A percentile compares a stretch with the other conserved stretches of the same genome.
phyloP scores from a whole-genome alignment of 2,329 filamentous ascomycete genomes.

The Talaromyces amestolkiae region DNA sequence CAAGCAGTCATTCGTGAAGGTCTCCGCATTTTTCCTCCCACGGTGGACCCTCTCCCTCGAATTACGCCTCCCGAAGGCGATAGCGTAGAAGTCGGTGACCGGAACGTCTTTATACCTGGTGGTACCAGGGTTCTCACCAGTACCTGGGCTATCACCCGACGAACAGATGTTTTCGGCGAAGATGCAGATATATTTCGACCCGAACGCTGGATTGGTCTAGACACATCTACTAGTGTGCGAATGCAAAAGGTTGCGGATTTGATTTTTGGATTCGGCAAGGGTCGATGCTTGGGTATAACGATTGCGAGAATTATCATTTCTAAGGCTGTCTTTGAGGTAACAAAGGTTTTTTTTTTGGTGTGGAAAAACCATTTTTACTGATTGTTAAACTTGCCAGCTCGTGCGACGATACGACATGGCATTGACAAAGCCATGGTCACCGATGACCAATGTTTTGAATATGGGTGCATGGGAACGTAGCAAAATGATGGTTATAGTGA shows the following conservation, averaged over 20 bases:
- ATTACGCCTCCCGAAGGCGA: neutral
- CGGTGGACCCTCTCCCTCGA: neutral
- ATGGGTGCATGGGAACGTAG: neutral
- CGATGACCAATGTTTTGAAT: neutral
- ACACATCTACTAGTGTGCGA: neutral
- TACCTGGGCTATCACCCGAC: slow-evolving; percentile 43
- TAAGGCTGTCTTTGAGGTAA: neutral
- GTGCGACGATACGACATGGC: neutral
- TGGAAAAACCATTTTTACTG: neutral
- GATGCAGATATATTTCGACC: slow-evolving; percentile 29
- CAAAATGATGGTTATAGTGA: neutral
- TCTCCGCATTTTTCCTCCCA: neutral
- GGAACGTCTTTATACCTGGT: neutral
- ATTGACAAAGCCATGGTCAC: neutral
- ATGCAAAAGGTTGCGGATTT: neutral
- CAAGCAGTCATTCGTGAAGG: neutral
- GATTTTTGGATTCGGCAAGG: neutral
- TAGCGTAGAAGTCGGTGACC: neutral
- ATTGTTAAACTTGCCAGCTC: neutral
- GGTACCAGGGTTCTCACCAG: neutral
- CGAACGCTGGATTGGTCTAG: slow-evolving; percentile 26
- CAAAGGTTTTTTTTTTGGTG: neutral
- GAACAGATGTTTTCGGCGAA: slow-evolving; percentile 26
- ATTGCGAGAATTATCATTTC: neutral
- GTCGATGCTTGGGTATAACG: neutral